Conservation (phyloP, 1,284 basidiomycete species). For the Melanopsichium pennsylvanicum region DNA sequence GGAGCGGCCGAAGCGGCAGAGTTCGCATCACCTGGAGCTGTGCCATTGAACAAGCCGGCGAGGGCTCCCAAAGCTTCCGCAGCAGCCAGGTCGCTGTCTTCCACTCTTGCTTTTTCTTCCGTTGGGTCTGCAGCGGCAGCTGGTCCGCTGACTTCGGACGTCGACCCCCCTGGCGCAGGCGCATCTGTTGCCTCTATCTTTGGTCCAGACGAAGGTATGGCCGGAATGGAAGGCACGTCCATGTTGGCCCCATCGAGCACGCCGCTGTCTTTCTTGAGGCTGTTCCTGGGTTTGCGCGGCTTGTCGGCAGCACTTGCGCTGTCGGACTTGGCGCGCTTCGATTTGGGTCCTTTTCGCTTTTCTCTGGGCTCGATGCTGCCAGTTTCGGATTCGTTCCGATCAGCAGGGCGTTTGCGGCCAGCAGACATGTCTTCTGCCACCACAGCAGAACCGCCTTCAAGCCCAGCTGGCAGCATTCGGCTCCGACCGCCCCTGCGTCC, state of each 20-base stretch:
- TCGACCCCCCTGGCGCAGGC: neutral
- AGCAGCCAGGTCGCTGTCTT: constrained; percentile 65
- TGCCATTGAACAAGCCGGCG: constrained; percentile 43
- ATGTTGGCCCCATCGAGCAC: constrained; percentile 9
- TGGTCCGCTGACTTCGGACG: neutral
- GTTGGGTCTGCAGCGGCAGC: neutral
- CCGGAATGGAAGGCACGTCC: neutral
- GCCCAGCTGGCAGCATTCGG: constrained; percentile 4
- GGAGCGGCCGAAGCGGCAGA: neutral
- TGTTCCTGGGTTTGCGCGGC: constrained; percentile 18
- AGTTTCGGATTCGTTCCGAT: constrained; percentile 10
- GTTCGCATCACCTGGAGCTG: constrained; percentile 7
- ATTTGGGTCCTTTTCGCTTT: constrained; percentile 30
- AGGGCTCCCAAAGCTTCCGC: constrained; percentile 67
- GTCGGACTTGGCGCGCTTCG: constrained; percentile 46
- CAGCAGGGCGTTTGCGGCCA: constrained; percentile 30
- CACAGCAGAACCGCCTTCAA: constrained; percentile 2
- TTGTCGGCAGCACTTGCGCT: constrained; percentile 24
- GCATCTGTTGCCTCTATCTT: constrained; percentile 5
- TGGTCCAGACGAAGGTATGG: neutral
- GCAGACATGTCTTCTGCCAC: constrained; percentile 4
- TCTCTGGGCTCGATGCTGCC: constrained; percentile 5
- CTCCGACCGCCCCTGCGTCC: constrained; percentile 22
- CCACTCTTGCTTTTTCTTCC: constrained; percentile 19
- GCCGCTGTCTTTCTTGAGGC: constrained; percentile 20